A percentile compares a stretch with the other conserved stretches of the same genome.
These are phyloP conservation scores for Eutrema yunnanense DNA, from an alignment of 345 rosid genomes.

Conservation along the genomic window DNA sequence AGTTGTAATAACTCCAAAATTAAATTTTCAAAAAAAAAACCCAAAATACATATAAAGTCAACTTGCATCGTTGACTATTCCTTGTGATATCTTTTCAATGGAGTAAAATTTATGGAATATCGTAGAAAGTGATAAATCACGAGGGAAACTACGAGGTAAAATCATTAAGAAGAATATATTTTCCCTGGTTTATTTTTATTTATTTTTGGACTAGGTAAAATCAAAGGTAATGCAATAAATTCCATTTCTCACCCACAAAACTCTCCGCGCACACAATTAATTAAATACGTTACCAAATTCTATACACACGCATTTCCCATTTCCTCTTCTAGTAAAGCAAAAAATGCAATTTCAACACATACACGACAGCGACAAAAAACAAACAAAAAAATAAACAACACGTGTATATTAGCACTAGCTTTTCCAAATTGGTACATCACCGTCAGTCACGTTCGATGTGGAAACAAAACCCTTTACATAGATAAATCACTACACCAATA, in stretches of 20 bases:
- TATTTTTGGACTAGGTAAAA: too few relatives aligned
- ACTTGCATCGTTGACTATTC: neutral
- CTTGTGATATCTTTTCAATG: neutral
- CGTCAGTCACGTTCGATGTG: conserved; percentile 20
- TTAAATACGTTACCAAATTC: conserved; percentile 15
- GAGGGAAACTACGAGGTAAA: neutral
- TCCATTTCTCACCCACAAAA: conserved; percentile 1
- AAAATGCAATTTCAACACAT: neutral
- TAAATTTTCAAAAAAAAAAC: neutral
- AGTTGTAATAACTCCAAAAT: neutral
- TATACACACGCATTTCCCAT: conserved; percentile 15
- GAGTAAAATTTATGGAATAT: too few relatives aligned
- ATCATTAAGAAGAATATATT: neutral
- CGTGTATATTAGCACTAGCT: neutral
- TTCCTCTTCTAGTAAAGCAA: conserved; percentile 14
- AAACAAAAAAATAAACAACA: neutral
- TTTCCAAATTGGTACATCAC: neutral
- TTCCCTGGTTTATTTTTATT: neutral
- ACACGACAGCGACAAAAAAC: neutral
- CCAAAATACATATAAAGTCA: neutral
- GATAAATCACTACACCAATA: neutral
- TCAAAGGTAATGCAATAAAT: neutral
- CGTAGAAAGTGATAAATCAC: neutral
- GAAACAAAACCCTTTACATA: neutral
- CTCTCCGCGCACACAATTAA: neutral